Evolutionary conservation across 1,284 basidiomycete genomes (phyloP).

Genomic region (Pseudozyma flocculosa): DNA sequence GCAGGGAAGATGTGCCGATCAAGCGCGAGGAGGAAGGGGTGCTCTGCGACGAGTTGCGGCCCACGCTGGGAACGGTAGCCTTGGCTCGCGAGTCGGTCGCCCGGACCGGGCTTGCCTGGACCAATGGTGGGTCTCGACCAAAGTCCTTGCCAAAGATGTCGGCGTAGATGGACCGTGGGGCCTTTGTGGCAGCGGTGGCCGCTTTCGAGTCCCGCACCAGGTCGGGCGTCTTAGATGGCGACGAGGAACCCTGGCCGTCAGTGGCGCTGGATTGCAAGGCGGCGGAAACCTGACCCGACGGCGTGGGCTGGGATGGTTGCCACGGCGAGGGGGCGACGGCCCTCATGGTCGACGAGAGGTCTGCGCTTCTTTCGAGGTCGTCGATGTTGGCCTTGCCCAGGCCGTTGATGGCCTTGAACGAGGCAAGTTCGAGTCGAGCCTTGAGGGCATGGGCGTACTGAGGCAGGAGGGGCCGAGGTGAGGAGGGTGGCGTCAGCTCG

Average conservation of each 20-base stretch:
- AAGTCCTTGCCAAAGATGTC: conserved; percentile 38
- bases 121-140: conserved; percentile 7
- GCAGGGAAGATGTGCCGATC: conserved; percentile 6
- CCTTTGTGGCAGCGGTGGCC: too few species aligned
- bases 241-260: too few species aligned
- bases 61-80: conserved; percentile 10
- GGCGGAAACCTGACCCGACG: conserved; percentile 9
- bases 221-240: conserved; percentile 11
- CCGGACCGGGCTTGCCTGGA: too few species aligned
- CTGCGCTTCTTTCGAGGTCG: conserved; percentile 9
- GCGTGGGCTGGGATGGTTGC: not conserved
- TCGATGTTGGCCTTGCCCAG: conserved; percentile 15
- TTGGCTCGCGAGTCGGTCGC: not conserved
- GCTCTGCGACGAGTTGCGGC: not conserved
- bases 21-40: not conserved
- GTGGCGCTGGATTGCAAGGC: too few species aligned
- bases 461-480: not conserved
- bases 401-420: conserved; percentile 31
- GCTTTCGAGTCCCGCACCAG: too few species aligned
- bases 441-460: conserved; percentile 32
- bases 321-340: not conserved
- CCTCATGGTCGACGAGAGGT: not conserved
- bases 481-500: not conserved
- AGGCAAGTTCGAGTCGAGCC: conserved; percentile 27
- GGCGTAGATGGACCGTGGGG: conserved; percentile 20